Percentiles rank a stretch among this genome's conserved stretches.
These are phyloP conservation scores for Jaapia argillacea DNA, from an alignment of 768 basidiomycete species.

Conservation along the genomic window DNA sequence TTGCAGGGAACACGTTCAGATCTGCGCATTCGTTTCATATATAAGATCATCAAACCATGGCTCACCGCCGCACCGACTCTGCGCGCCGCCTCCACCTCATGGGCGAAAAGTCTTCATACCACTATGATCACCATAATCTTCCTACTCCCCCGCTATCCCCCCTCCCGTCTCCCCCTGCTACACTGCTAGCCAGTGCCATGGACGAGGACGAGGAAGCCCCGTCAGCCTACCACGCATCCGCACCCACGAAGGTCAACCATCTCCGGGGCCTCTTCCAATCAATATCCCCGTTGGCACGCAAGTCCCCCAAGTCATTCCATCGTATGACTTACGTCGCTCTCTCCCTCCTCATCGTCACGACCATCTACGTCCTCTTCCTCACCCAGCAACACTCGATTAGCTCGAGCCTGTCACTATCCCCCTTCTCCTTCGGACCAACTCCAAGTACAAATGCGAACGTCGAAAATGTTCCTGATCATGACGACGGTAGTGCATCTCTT, in stretches of 20 bases:
- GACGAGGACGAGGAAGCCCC: too few species aligned
- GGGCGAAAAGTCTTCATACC: neutral
- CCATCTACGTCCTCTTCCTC: conserved; percentile 46
- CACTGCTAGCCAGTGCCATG: neutral
- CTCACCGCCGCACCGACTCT: conserved; percentile 19
- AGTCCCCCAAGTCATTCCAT: conserved; percentile 29
- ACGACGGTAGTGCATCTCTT: conserved; percentile 5
- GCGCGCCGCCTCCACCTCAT: conserved; percentile 15
- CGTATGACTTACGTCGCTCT: conserved; percentile 47
- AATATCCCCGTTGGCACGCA: conserved; percentile 20
- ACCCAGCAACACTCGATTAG: conserved; percentile 34
- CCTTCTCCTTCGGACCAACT: conserved; percentile 6
- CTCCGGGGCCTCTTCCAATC: conserved; percentile 12
- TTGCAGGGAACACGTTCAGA: too few species aligned
- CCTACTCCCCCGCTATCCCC: conserved; percentile 12
- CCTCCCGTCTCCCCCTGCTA: neutral
- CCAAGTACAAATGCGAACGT: too few species aligned
- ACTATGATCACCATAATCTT: conserved; percentile 11
- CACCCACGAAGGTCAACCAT: conserved; percentile 2
- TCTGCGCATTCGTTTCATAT: neutral
- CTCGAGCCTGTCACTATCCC: conserved; percentile 15
- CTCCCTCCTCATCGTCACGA: conserved; percentile 36
- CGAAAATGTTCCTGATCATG: neutral
- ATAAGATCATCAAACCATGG: conserved; percentile 8
- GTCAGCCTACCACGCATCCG: neutral